Percentiles rank a stretch among this genome's conserved stretches.
These are phyloP conservation scores for Hemileia vastatrix DNA, from an alignment of 1,284 basidiomycete species.

Conservation along the genomic window DNA sequence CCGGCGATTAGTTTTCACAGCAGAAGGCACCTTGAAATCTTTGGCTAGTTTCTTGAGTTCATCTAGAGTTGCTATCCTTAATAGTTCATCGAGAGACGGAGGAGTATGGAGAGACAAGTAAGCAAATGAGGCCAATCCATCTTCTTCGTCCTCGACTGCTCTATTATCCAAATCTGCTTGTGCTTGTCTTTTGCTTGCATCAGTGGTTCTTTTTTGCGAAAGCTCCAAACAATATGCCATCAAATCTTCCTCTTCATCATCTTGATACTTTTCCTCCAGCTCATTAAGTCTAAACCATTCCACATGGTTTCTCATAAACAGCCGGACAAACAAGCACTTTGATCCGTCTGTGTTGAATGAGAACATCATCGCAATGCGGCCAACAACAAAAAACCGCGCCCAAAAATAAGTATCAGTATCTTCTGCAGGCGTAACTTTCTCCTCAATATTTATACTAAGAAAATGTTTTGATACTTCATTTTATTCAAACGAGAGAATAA, in stretches of 20 bases:
- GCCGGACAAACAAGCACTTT: conserved; percentile 17
- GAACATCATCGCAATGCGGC: too few species aligned
- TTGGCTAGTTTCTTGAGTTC: conserved; percentile 17
- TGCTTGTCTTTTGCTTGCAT: background rate
- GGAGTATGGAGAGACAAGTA: background rate
- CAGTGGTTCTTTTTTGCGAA: too few species aligned
- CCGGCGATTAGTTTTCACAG: too few species aligned
- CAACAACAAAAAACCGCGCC: too few species aligned
- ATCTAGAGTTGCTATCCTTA: conserved; percentile 2
- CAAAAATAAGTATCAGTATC: too few species aligned
- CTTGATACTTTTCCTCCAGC: conserved; percentile 2
- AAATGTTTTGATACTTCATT: too few species aligned
- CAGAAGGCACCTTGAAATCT: too few species aligned
- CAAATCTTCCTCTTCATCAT: conserved; percentile 1
- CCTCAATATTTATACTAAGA: too few species aligned
- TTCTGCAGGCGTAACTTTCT: too few species aligned
- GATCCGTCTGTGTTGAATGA: too few species aligned
- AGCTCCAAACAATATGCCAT: conserved; percentile 3
- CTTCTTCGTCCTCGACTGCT: background rate
- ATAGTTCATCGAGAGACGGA: conserved; percentile 5
- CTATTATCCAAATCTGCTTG: background rate
- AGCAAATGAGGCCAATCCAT: background rate
- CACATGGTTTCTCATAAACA: conserved; percentile 18
- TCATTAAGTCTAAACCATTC: conserved; percentile 22
- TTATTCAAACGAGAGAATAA: too few species aligned